These are phyloP conservation scores for Malassezia nana DNA, from an alignment of 1,284 basidiomycete species.

Conservation along the genomic window DNA sequence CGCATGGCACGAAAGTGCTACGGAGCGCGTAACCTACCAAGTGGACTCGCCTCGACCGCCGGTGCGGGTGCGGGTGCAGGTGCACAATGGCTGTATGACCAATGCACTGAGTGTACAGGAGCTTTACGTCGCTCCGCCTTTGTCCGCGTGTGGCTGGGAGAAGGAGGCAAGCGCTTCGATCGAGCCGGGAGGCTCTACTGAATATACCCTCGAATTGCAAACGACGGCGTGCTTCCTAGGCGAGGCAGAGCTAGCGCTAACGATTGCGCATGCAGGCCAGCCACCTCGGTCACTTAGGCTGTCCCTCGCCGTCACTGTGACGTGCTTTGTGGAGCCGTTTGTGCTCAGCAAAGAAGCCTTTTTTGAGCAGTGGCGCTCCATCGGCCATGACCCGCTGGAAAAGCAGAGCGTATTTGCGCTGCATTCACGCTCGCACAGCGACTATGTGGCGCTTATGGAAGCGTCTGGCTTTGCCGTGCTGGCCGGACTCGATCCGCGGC, in stretches of 20 bases:
- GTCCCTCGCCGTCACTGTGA: constrained; percentile 7
- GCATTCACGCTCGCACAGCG: constrained; percentile 58
- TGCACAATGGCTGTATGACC: not conserved
- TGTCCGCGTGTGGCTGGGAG: not conserved
- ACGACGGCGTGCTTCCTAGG: not conserved
- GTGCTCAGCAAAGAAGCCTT: constrained; percentile 72
- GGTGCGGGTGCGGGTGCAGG: not conserved
- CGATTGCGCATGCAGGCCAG: too few relatives aligned
- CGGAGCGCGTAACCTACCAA: not conserved
- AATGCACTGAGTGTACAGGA: not conserved
- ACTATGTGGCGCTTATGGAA: constrained; percentile 62
- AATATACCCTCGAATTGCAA: not conserved
- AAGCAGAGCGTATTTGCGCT: constrained; percentile 79
- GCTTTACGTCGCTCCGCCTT: not conserved
- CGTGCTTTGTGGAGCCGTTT: constrained; percentile 50
- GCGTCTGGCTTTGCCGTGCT: constrained; percentile 70
- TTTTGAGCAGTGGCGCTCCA: constrained; percentile 96
- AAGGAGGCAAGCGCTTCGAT: not conserved
- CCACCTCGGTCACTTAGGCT: too few relatives aligned
- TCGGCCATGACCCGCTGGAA: constrained; percentile 72
- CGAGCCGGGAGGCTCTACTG: not conserved
- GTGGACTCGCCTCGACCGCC: not conserved
- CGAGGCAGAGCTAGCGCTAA: not conserved
- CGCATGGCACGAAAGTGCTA: not conserved
- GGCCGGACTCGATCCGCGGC: constrained; percentile 57